Conservation (phyloP, 371 early-diverging fungal genomes). For the Rhizopus arrhizus region DNA sequence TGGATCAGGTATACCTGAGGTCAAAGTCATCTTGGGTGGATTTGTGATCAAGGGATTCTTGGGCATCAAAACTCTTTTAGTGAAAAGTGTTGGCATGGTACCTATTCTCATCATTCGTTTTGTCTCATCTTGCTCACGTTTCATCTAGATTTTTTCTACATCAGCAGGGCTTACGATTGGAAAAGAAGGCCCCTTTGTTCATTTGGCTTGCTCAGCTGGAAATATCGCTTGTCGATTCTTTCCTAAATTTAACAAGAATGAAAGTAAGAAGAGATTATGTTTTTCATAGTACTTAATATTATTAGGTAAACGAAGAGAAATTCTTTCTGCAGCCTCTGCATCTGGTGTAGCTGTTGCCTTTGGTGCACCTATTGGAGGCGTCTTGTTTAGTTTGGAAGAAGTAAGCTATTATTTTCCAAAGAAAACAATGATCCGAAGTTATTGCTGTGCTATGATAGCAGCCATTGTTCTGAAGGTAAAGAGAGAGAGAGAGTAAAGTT, state of each 20-base stretch:
- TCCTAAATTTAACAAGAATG: slow-evolving; percentile 81
- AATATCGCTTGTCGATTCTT: slow-evolving; percentile 83
- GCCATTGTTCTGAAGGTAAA: slow-evolving; percentile 78
- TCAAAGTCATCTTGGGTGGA: slow-evolving; percentile 93
- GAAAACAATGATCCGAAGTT: slow-evolving; percentile 88
- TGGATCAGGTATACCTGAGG: slow-evolving; percentile 93
- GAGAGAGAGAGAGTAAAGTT: slow-evolving; percentile 8
- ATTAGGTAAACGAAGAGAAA: slow-evolving; percentile 73
- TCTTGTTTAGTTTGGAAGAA: slow-evolving; percentile 87
- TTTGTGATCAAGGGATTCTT: slow-evolving; percentile 90
- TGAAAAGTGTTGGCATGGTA: slow-evolving; percentile 86
- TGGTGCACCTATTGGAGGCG: slow-evolving; percentile 94
- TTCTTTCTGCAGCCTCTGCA: slow-evolving; percentile 84
- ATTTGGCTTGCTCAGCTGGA: slow-evolving; percentile 89
- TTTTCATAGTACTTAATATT: background rate
- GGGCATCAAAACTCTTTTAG: slow-evolving; percentile 79
- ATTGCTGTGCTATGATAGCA: slow-evolving; percentile 89
- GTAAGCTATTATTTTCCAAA: slow-evolving; percentile 90
- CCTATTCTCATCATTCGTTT: slow-evolving; percentile 35
- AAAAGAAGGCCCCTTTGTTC: slow-evolving; percentile 96
- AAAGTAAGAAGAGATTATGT: slow-evolving; percentile 50
- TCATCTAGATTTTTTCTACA: slow-evolving; percentile 65
- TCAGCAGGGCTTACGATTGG: slow-evolving; percentile 86
- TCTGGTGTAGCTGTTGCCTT: slow-evolving; percentile 94
- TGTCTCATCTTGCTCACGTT: slow-evolving; percentile 25